A percentile compares a stretch with the other conserved stretches of the same genome.
Evolutionary conservation across 306 rosid genomes (phyloP).

Genomic region (Prunus mume): DNA sequence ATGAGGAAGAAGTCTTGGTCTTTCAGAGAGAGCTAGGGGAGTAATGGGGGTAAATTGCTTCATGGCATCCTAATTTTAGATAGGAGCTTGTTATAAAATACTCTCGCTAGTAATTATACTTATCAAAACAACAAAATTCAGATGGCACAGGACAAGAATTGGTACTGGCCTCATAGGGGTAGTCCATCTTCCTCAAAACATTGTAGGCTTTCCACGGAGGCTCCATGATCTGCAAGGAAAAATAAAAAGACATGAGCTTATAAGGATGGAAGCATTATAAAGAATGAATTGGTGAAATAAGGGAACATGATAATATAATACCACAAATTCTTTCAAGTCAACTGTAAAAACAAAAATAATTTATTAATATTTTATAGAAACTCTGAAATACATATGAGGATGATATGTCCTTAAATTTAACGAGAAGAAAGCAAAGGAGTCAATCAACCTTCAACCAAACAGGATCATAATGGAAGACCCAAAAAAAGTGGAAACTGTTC

Average conservation of each 20-base stretch:
- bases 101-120: constrained; percentile 4
- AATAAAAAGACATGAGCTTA: background rate
- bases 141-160: background rate
- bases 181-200: constrained; percentile 82
- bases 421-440: background rate
- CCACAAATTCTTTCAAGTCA: background rate
- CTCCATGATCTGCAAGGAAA: constrained; percentile 80
- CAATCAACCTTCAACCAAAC: background rate
- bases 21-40: background rate
- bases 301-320: background rate
- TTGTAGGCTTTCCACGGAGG: constrained; percentile 92
- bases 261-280: constrained; percentile 17
- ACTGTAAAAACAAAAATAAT: background rate
- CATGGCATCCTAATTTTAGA: background rate
- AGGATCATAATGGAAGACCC: background rate
- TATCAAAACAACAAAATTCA: background rate
- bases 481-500: background rate
- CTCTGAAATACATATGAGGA: background rate
- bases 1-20: background rate
- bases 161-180: constrained; percentile 79
- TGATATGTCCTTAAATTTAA: background rate
- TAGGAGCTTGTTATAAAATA: background rate
- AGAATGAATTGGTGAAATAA: constrained; percentile 19
- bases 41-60: background rate
- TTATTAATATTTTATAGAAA: background rate